These are phyloP conservation scores for Tetrahymena thermophila DNA, from an alignment of 73 alveolate species.

Conservation along the genomic window DNA sequence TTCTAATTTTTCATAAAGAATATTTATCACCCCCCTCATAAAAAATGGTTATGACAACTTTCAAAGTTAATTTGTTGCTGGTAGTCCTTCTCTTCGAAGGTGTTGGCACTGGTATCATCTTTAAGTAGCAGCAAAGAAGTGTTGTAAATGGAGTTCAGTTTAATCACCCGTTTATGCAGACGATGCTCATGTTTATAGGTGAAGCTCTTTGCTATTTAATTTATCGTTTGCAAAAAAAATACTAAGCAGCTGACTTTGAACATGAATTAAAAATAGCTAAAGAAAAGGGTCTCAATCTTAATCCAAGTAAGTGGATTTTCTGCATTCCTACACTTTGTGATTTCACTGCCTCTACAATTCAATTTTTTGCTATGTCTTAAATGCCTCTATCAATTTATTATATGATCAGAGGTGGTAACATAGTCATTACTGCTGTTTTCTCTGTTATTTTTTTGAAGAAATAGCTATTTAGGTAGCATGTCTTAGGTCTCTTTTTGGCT, in stretches of 20 bases:
- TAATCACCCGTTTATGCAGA: constrained; percentile 64
- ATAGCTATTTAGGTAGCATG: constrained; percentile 58
- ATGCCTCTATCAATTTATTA: constrained; percentile 81
- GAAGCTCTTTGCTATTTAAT: constrained; percentile 45
- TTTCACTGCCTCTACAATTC: constrained; percentile 64
- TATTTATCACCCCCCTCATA: not conserved
- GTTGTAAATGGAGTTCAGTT: constrained; percentile 24
- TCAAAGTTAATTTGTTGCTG: not conserved
- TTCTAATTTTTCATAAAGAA: no score
- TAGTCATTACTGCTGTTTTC: constrained; percentile 70
- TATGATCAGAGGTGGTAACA: constrained; percentile 89
- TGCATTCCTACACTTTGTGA: constrained; percentile 79
- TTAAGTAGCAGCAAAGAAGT: constrained; percentile 16
- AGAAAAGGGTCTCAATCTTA: constrained; percentile 11
- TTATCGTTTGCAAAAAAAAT: constrained; percentile 4
- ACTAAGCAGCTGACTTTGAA: not conserved
- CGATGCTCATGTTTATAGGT: constrained; percentile 58
- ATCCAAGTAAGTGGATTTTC: constrained; percentile 15
- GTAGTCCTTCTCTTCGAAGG: not conserved
- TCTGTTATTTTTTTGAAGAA: constrained; percentile 63
- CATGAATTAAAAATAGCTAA: constrained; percentile 6
- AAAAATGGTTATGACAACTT: not conserved
- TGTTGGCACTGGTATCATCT: not conserved
- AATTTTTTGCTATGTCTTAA: constrained; percentile 73
- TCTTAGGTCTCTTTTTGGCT: constrained; percentile 58